These are phyloP conservation scores for Monosporascus sp. DNA, from an alignment of 2,329 filamentous ascomycete species.

Conservation along the genomic window DNA sequence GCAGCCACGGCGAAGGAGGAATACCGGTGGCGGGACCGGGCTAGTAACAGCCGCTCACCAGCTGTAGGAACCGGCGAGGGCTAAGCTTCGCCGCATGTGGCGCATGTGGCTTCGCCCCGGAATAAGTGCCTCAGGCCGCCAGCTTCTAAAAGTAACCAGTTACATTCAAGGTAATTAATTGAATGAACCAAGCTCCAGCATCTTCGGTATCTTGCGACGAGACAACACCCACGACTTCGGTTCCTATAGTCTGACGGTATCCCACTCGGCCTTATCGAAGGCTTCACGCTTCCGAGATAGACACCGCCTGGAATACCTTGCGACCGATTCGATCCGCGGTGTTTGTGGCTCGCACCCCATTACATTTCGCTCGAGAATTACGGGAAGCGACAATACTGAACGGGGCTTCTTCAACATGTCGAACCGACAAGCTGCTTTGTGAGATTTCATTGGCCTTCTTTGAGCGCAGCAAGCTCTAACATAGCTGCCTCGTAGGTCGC, in stretches of 20 bases:
- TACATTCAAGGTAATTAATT: neutral
- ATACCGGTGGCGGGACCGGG: neutral
- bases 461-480: constrained; percentile 8
- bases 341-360: neutral
- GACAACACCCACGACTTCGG: neutral
- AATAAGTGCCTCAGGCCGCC: neutral
- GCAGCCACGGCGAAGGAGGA: too few species aligned
- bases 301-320: neutral
- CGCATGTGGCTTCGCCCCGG: neutral
- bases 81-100: neutral
- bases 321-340: neutral
- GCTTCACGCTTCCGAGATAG: neutral
- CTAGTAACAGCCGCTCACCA: neutral
- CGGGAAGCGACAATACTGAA: constrained; percentile 1
- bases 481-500: constrained; percentile 43
- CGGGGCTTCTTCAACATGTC: constrained; percentile 31
- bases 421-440: constrained; percentile 47
- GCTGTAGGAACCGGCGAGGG: neutral
- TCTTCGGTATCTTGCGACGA: neutral
- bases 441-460: constrained; percentile 22
- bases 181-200: neutral
- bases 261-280: neutral
- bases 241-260: neutral
- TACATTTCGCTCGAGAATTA: constrained; percentile 2
- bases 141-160: neutral